phyloP scores from a whole-genome alignment of 805 yeast genomes.

The Ogataea corticis region DNA sequence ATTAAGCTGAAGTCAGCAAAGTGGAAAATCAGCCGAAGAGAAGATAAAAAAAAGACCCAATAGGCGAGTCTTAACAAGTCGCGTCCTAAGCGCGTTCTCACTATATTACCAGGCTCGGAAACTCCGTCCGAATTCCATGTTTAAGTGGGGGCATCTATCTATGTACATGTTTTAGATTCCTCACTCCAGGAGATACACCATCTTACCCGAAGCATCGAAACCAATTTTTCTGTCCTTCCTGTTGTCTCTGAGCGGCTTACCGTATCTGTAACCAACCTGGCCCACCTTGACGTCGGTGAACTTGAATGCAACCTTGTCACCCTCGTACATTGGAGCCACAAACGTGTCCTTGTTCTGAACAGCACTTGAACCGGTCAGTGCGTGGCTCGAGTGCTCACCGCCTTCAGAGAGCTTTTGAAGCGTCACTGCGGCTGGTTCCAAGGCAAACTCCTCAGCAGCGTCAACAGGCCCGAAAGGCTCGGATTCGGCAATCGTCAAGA shows the following conservation, averaged over 20 bases:
- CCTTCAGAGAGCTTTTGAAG: constrained; percentile 66
- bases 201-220: constrained; percentile 67
- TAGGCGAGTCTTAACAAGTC: no score
- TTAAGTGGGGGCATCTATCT: not conserved
- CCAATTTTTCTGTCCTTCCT: constrained; percentile 80
- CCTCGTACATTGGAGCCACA: constrained; percentile 59
- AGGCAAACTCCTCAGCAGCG: constrained; percentile 79
- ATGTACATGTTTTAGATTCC: not conserved
- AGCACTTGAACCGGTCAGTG: constrained; percentile 26
- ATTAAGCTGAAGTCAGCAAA: no score
- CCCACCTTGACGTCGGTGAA: constrained; percentile 82
- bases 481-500: constrained; percentile 87
- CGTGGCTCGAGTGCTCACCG: constrained; percentile 48
- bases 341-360: constrained; percentile 38
- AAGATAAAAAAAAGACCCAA: no score
- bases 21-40: no score
- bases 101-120: not conserved
- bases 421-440: constrained; percentile 86
- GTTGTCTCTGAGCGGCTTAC: constrained; percentile 86
- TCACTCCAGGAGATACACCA: constrained; percentile 34
- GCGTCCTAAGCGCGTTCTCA: no score
- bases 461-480: constrained; percentile 96
- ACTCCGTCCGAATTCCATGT: not conserved
- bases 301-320: constrained; percentile 71
- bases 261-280: constrained; percentile 86